Evolutionary conservation across 495 filamentous ascomycete genomes (phyloP).

Genomic region (Coniosporium apollinis): DNA sequence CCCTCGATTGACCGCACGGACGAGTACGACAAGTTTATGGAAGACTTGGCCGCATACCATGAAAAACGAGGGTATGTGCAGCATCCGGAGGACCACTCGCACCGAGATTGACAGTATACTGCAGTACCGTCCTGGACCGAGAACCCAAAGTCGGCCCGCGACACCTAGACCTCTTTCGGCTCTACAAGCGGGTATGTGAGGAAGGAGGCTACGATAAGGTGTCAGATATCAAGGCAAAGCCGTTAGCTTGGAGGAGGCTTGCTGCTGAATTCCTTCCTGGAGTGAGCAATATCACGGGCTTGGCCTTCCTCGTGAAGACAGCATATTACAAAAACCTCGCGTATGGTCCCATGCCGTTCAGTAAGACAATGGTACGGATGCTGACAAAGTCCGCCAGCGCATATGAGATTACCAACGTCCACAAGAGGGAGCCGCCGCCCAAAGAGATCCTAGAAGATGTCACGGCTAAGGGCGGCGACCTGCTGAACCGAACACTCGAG

Average conservation of each 20-base stretch:
- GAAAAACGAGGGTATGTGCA: constrained; percentile 43
- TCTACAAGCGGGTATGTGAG: constrained; percentile 51
- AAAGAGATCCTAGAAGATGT: constrained; percentile 64
- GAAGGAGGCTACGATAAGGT: constrained; percentile 70
- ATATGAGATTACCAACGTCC: constrained; percentile 58
- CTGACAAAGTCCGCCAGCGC: constrained; percentile 28
- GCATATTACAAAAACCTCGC: constrained; percentile 71
- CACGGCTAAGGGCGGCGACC: constrained; percentile 56
- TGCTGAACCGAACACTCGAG: constrained; percentile 59
- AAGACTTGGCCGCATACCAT: constrained; percentile 46
- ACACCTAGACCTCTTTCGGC: constrained; percentile 49
- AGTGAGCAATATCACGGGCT: constrained; percentile 46
- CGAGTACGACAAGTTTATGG: constrained; percentile 56
- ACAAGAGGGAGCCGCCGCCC: constrained; percentile 59
- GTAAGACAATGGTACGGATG: neutral
- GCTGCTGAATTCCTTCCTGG: constrained; percentile 46
- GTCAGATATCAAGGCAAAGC: constrained; percentile 44
- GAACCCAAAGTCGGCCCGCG: constrained; percentile 57
- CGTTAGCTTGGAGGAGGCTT: constrained; percentile 61
- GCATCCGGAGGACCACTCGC: too few relatives aligned
- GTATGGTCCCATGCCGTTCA: constrained; percentile 22
- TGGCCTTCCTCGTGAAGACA: constrained; percentile 62
- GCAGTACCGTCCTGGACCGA: constrained; percentile 47
- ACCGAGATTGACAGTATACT: too few relatives aligned
- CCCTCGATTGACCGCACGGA: constrained; percentile 33